Percentiles rank a stretch among this genome's conserved stretches.
phyloP scores from a whole-genome alignment of 352 stramenopile genomes.

The Pythium myriotylum region DNA sequence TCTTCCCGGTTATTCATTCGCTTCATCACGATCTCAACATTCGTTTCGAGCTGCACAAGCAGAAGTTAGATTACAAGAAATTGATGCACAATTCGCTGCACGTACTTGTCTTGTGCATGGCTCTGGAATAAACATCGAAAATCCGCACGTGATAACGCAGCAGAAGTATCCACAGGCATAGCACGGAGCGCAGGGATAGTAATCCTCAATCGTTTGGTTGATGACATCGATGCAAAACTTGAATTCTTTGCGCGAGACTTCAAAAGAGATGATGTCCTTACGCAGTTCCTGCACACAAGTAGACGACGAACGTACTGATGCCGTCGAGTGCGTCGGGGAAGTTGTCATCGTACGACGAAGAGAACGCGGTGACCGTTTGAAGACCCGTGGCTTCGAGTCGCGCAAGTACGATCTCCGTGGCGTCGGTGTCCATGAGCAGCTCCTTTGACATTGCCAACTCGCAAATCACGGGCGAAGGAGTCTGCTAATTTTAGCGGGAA shows the following conservation, averaged over 20 bases:
- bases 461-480: constrained; percentile 6
- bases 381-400: constrained; percentile 47
- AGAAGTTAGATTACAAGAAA: background rate
- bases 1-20: constrained; percentile 72
- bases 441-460: constrained; percentile 54
- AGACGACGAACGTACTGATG: constrained; percentile 42
- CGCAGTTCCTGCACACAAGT: background rate
- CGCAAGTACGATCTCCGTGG: constrained; percentile 58
- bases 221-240: constrained; percentile 75
- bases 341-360: constrained; percentile 52
- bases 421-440: constrained; percentile 48
- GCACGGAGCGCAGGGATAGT: constrained; percentile 73
- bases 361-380: constrained; percentile 57
- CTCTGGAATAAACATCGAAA: constrained; percentile 63
- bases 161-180: constrained; percentile 71
- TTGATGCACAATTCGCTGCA: background rate
- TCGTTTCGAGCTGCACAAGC: constrained; percentile 51
- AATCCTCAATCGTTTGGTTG: constrained; percentile 77
- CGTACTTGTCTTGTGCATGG: constrained; percentile 68
- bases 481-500: constrained; percentile 15
- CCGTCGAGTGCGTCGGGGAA: constrained; percentile 67
- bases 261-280: no score
- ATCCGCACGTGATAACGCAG: constrained; percentile 59
- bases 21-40: constrained; percentile 61
- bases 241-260: constrained; percentile 76